phyloP scores from a whole-genome alignment of 352 stramenopile species.

The Phytophthora kernoviae region DNA sequence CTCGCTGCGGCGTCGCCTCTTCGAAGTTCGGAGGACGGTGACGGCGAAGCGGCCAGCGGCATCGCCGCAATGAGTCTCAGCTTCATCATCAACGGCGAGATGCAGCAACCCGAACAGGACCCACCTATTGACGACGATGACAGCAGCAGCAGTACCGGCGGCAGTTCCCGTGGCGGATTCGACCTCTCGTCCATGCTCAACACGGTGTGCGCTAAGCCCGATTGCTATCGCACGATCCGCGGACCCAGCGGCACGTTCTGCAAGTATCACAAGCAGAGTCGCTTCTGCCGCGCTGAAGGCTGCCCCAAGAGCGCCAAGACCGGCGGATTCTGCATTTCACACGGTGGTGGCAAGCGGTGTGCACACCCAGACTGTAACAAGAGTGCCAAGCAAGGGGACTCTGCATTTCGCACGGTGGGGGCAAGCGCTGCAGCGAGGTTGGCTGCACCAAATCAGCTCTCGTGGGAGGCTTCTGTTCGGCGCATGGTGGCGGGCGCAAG shows the following conservation, averaged over 20 bases:
- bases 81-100: slow-evolving; percentile 81
- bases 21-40: slow-evolving; percentile 31
- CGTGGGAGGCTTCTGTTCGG: slow-evolving; percentile 82
- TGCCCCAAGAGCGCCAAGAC: slow-evolving; percentile 85
- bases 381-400: slow-evolving; percentile 84
- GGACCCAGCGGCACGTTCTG: slow-evolving; percentile 71
- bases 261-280: slow-evolving; percentile 87
- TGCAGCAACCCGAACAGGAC: slow-evolving; percentile 32
- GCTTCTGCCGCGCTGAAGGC: slow-evolving; percentile 70
- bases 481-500: slow-evolving; percentile 78
- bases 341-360: slow-evolving; percentile 75
- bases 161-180: slow-evolving; percentile 40
- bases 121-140: slow-evolving; percentile 33
- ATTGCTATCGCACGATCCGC: slow-evolving; percentile 81
- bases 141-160: slow-evolving; percentile 35
- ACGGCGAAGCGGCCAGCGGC: slow-evolving; percentile 47
- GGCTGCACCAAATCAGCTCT: slow-evolving; percentile 84
- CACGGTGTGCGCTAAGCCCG: slow-evolving; percentile 75
- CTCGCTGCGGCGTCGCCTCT: slow-evolving; percentile 12
- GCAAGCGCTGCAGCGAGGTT: slow-evolving; percentile 75
- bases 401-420: slow-evolving; percentile 84
- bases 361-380: slow-evolving; percentile 80
- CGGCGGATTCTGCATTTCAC: slow-evolving; percentile 75
- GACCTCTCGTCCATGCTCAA: slow-evolving; percentile 77
- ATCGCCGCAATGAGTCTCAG: slow-evolving; percentile 84